Conservation (phyloP, 129 eudicot species). For the Pseudognaphalium luteoalbum region DNA sequence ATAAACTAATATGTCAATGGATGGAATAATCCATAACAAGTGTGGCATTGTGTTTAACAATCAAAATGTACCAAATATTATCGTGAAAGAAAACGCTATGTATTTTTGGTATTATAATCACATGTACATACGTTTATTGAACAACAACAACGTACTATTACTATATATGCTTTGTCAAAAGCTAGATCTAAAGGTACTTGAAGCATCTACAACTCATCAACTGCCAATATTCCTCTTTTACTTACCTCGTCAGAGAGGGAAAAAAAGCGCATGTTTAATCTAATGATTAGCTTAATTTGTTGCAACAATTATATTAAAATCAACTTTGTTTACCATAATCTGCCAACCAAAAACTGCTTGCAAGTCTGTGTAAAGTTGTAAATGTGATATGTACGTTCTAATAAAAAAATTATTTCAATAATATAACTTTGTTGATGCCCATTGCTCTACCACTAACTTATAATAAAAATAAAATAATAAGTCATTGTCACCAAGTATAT, state of each 20-base stretch:
- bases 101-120: too few relatives aligned
- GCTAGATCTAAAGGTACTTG: neutral
- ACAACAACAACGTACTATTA: too few relatives aligned
- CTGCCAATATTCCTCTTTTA: slow-evolving; percentile 13
- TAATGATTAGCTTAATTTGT: neutral
- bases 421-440: slow-evolving; percentile 10
- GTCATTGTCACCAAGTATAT: neutral
- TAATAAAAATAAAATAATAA: neutral
- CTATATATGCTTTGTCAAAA: neutral
- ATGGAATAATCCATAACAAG: too few relatives aligned
- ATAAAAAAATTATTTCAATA: neutral
- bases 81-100: too few relatives aligned
- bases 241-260: neutral
- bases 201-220: slow-evolving; percentile 27
- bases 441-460: slow-evolving; percentile 17
- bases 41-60: too few relatives aligned
- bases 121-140: too few relatives aligned
- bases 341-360: slow-evolving; percentile 18
- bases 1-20: too few relatives aligned
- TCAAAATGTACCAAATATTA: too few relatives aligned
- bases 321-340: neutral
- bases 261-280: neutral
- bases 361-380: slow-evolving; percentile 31
- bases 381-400: neutral
- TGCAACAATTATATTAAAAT: neutral